Percentiles rank a stretch among this genome's conserved stretches.
Evolutionary conservation across 2,329 filamentous ascomycete genomes (phyloP).

Genomic region (Blumeria hordei): DNA sequence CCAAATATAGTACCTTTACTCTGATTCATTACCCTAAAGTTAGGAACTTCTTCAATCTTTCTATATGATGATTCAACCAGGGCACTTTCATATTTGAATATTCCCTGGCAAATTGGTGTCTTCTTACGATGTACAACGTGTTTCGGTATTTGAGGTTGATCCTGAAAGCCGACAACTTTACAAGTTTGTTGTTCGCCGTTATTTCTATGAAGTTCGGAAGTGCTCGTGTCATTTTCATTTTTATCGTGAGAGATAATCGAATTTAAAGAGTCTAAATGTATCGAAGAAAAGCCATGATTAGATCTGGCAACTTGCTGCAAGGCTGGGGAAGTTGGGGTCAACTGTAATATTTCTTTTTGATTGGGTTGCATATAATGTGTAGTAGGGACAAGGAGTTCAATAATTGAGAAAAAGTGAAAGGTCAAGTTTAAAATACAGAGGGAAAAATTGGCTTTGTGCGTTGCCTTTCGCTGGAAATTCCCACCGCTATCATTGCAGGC

Average conservation of each 20-base stretch:
- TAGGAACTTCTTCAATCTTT: constrained; percentile 19
- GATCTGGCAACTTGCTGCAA: constrained; percentile 15
- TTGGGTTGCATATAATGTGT: constrained; percentile 38
- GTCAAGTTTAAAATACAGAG: neutral
- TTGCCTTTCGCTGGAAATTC: neutral
- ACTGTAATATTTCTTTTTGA: constrained; percentile 23
- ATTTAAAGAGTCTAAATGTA: constrained; percentile 18
- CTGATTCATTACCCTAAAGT: constrained; percentile 24
- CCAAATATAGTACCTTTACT: neutral
- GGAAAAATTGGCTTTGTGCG: neutral
- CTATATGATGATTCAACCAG: constrained; percentile 22
- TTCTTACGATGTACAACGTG: constrained; percentile 11
- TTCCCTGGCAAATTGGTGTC: constrained; percentile 19
- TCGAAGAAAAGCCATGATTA: constrained; percentile 33
- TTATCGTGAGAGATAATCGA: constrained; percentile 15
- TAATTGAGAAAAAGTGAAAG: neutral
- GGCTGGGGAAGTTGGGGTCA: constrained; percentile 17
- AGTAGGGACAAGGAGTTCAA: too few relatives aligned
- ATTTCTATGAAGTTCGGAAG: constrained; percentile 7
- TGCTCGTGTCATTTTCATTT: constrained; percentile 3
- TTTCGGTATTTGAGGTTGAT: constrained; percentile 29
- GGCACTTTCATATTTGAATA: constrained; percentile 37
- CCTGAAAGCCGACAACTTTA: constrained; percentile 22
- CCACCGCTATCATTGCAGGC: neutral
- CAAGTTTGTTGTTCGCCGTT: constrained; percentile 9